Base-by-base conservation (phyloP, 2,329 filamentous ascomycete species). In the Trichoderma arundinaceum region DNA sequence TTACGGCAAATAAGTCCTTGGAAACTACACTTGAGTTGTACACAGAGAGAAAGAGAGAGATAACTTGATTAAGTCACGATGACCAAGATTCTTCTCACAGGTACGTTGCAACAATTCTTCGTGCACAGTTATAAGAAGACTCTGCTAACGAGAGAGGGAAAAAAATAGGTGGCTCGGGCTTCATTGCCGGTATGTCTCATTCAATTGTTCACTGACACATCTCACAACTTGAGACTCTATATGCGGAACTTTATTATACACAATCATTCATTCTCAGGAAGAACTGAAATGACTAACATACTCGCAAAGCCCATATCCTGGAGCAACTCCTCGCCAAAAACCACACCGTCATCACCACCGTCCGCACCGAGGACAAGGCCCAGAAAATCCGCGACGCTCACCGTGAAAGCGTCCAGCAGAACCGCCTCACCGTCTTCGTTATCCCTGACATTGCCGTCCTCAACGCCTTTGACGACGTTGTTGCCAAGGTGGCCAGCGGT, bases 391-490 rank as follows among this genome's bases (percentile, higher is more conserved):
- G 81, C 53, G 76, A 35, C 22, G 56, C 63, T 15, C 56, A 78
- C 59, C 81, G 83, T 9, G 80, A 86, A 72, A 77, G 82, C 1
- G 74, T 76, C 19, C 73, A 80, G 66, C 72, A 72, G 66, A 78
- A 80, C 13, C 78, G 79, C 38, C 82, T 88, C 17, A 72, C 77
- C 38, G 78, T 84, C 12, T 79, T 75, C 64, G 88, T 95, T 70
- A 92, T 96, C 28, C 86, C 89, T 17, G 92, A 96, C 74, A 91
- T 96, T 70, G 90, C 91, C 3, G 77, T 88, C 72, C 83, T 87
- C 49, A 83, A 84, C 64, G 92, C 92, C 65, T 96, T 96, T 74
- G 88, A 92, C 71, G 82, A 88, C 71, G 86, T 84, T 1, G 80
- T 84, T 68, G 44, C 53, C 2, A 28, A 64, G 5, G 76, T 80